These are phyloP conservation scores for Phytophthora pinifolia DNA, from an alignment of 352 stramenopile genomes.

Conservation along the genomic window DNA sequence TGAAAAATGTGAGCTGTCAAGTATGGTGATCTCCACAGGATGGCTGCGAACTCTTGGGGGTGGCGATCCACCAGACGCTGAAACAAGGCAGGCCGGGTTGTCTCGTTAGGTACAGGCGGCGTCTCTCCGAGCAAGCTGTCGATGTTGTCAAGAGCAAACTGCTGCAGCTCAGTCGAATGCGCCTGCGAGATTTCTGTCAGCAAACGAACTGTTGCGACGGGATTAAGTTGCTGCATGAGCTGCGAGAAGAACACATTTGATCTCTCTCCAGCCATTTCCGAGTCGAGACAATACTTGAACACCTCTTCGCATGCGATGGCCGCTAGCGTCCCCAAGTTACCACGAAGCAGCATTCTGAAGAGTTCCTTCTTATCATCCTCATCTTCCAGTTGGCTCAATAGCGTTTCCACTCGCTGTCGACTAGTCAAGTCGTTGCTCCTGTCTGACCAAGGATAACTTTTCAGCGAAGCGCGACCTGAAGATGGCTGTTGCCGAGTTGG, in stretches of 20 bases:
- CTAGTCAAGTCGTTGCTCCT: constrained; percentile 17
- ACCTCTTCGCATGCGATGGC: constrained; percentile 32
- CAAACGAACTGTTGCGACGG: constrained; percentile 25
- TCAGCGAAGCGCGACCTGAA: constrained; percentile 7
- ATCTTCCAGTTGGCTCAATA: constrained; percentile 33
- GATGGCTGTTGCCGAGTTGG: constrained; percentile 5
- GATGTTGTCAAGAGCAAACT: constrained; percentile 55
- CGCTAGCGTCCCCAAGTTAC: constrained; percentile 32
- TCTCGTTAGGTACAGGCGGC: constrained; percentile 1
- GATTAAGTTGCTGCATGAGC: constrained; percentile 33
- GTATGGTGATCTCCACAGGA: constrained; percentile 64
- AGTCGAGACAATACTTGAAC: constrained; percentile 39
- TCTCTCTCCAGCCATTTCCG: constrained; percentile 12
- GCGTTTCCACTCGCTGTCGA: constrained; percentile 31
- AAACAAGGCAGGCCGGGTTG: constrained; percentile 34
- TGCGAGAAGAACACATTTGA: constrained; percentile 39
- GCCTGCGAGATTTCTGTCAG: constrained; percentile 31
- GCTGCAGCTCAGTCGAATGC: constrained; percentile 36
- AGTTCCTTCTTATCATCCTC: constrained; percentile 43
- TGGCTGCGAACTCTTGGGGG: constrained; percentile 45
- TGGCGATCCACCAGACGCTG: constrained; percentile 66
- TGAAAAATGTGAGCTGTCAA: constrained; percentile 73
- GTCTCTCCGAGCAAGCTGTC: constrained; percentile 44
- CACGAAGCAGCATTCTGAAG: constrained; percentile 36
- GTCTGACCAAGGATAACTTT: constrained; percentile 8